Conservation (phyloP, 306 rosid species). For the Cicer chorassanicum region DNA sequence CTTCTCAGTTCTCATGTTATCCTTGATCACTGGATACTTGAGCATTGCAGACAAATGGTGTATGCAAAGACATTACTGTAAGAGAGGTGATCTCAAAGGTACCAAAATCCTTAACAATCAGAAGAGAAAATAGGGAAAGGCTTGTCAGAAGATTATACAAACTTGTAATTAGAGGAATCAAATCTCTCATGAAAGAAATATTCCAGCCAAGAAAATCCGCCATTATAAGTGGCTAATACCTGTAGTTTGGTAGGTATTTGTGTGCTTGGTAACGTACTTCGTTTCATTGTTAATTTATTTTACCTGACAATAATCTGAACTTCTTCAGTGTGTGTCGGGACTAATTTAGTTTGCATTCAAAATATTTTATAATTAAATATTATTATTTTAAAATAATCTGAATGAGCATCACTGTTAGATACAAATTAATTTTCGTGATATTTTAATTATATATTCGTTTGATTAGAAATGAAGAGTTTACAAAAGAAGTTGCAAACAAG, state of each 20-base stretch:
- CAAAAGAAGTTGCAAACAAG: background rate
- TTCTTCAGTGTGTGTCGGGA: background rate
- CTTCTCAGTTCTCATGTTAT: background rate
- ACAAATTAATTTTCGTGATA: background rate
- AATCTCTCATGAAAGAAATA: no score
- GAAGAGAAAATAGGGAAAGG: no score
- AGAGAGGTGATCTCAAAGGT: no score
- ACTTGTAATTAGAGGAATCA: no score
- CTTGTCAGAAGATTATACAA: no score
- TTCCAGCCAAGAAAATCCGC: background rate
- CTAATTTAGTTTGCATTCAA: background rate
- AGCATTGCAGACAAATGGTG: no score
- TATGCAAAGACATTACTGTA: no score
- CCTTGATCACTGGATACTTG: background rate
- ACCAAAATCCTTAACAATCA: no score
- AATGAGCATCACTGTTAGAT: background rate
- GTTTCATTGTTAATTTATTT: background rate
- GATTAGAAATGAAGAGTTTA: background rate
- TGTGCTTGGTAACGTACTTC: background rate
- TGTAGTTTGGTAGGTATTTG: background rate
- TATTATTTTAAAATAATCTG: no score
- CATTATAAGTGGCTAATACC: background rate
- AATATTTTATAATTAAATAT: no score
- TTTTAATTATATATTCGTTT: background rate
- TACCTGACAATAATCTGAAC: background rate